These are phyloP conservation scores for Pythium aristosporum DNA, from an alignment of 352 stramenopile species.

Conservation along the genomic window DNA sequence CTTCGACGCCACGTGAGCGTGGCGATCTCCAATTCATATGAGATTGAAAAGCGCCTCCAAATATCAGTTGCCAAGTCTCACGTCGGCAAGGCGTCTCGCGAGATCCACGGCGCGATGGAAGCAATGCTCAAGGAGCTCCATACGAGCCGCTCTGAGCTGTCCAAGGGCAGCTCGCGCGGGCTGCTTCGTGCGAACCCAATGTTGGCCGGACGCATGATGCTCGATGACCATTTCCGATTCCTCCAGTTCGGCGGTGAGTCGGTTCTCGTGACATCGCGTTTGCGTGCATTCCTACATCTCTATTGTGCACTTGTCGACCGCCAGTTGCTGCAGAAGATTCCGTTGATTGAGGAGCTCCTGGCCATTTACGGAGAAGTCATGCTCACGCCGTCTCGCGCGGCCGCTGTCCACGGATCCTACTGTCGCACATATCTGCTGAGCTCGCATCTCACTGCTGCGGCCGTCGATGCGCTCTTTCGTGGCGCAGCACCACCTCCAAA, in stretches of 20 bases:
- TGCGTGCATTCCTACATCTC: conserved; percentile 1
- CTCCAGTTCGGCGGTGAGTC: not conserved
- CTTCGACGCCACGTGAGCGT: not conserved
- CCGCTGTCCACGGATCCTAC: conserved; percentile 28
- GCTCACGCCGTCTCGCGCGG: conserved; percentile 34
- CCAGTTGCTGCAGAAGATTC: conserved; percentile 15
- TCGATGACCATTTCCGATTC: not conserved
- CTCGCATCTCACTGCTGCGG: conserved; percentile 26
- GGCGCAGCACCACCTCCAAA: not conserved
- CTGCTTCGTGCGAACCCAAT: not conserved
- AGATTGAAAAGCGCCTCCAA: not conserved
- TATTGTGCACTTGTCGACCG: conserved; percentile 4
- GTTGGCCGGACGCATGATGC: not conserved
- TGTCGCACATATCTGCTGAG: conserved; percentile 32
- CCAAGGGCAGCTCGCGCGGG: no score
- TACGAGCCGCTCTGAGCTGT: no score
- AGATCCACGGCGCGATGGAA: conserved; percentile 16
- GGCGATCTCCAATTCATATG: not conserved
- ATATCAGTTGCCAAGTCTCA: conserved; percentile 17
- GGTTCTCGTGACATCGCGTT: not conserved
- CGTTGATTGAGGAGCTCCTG: conserved; percentile 35
- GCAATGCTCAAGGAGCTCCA: not conserved
- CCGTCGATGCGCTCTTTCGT: conserved; percentile 30
- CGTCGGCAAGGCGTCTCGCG: conserved; percentile 9
- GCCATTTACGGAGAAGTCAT: conserved; percentile 27